Evolutionary conservation across 345 rosid species (phyloP), one percentile per base, ranked within the genome.

Genomic region (Physaria fendleri): DNA sequence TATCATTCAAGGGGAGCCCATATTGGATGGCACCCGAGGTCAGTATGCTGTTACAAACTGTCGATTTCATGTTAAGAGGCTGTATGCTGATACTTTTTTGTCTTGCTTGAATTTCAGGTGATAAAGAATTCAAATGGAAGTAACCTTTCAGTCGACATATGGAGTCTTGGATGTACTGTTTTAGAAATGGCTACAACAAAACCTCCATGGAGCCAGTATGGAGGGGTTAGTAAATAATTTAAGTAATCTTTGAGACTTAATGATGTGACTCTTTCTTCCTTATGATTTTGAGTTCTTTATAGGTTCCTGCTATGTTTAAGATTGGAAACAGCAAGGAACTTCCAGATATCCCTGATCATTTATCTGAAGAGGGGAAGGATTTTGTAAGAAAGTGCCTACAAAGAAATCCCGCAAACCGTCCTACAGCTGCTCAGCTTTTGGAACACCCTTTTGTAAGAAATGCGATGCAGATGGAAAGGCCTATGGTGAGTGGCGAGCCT

Each of bases 11-110:
- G 71, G 95, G 95, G 65, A 87, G 95, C 73, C 95, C 95, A 20
- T 84, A 84, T 70, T 87, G 95, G 95, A 87, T 87, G 95, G 95
- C 95, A 65, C 95, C 95, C 37, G 95, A 87, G 91, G 95, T 82
- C 52, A 38, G 69, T 65, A 35, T 56, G 39, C 58, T 64, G 37
- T 24, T 64, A 53, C 17, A 17, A 46, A 23, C 8, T 8, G 0
- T 37, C 0, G 4, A 8, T 45, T 37, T 21, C 34, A 44, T 65
- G 4, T 24, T 54, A 6, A 24, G 52, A 53, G 39, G 56, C 68
- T 33, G 52, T 51, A 18, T 69, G 46, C 45, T 45, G 34, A 41
- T 56, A 7, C 48, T 25, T 40, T 10, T n/a, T 34, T 49, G 18
- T 55, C 1, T 32, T 56, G 38, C 44, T 27, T 43, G 25, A 30